A percentile compares a stretch with the other conserved stretches of the same genome.
These are phyloP conservation scores for Aspergillus kassunensis DNA, from an alignment of 495 filamentous ascomycete species.

Conservation along the genomic window DNA sequence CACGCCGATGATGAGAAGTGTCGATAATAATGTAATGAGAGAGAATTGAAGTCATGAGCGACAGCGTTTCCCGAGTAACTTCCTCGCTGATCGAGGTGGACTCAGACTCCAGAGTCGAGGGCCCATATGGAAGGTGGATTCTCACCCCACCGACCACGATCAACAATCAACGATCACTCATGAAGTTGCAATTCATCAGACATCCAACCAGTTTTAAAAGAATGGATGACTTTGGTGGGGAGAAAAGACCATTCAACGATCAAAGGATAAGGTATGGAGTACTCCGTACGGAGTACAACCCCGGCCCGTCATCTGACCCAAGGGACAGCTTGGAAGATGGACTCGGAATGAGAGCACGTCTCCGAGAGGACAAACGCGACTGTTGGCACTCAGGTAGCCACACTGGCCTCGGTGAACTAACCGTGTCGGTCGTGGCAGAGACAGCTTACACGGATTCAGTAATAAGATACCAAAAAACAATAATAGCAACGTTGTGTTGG, in stretches of 20 bases:
- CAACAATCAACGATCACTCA: neutral
- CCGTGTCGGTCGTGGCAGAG: neutral
- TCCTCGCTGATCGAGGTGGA: too few species aligned
- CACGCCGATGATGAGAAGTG: too few species aligned
- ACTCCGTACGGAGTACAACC: too few species aligned
- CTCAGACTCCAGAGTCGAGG: too few species aligned
- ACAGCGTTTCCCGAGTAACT: slow-evolving; percentile 26
- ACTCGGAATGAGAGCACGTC: slow-evolving; percentile 25
- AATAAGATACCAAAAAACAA: slow-evolving; percentile 16
- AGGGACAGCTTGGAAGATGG: neutral
- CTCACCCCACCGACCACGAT: neutral
- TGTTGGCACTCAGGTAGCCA: slow-evolving; percentile 20
- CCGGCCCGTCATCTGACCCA: slow-evolving; percentile 15
- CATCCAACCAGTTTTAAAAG: too few species aligned
- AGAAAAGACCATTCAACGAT: neutral
- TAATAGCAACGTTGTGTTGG: too few species aligned
- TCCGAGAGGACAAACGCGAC: slow-evolving; percentile 20
- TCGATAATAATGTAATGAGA: too few species aligned
- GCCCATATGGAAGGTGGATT: neutral
- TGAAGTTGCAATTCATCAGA: neutral
- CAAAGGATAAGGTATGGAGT: too few species aligned
- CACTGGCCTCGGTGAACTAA: slow-evolving; percentile 11
- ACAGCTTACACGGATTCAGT: too few species aligned
- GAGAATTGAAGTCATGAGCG: too few species aligned
- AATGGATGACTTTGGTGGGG: neutral